These are phyloP conservation scores for Rhizopus sp. DNA, from an alignment of 371 early-diverging fungal species.

Conservation along the genomic window DNA sequence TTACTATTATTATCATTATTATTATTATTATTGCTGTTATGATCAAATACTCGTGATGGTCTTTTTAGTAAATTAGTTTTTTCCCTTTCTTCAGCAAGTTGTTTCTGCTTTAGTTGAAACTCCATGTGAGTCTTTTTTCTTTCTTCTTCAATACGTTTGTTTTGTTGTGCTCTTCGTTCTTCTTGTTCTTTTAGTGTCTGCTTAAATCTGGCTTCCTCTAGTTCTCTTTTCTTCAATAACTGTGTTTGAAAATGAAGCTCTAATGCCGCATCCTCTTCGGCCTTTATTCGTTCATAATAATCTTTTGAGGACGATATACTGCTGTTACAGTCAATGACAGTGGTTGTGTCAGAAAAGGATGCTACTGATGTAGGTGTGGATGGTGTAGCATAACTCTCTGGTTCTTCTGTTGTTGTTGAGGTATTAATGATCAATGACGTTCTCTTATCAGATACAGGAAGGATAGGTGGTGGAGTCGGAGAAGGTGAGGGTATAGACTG, in stretches of 20 bases:
- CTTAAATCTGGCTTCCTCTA: conserved; percentile 26
- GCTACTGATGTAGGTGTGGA: conserved; percentile 22
- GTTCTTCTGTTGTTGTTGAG: conserved; percentile 10
- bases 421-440: conserved; percentile 13
- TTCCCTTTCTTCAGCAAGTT: conserved; percentile 5
- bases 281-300: conserved; percentile 10
- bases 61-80: neutral
- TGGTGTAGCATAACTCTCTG: conserved; percentile 13
- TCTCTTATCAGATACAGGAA: neutral
- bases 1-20: too few relatives aligned
- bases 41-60: neutral
- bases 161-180: conserved; percentile 12
- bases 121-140: conserved; percentile 8
- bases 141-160: conserved; percentile 9
- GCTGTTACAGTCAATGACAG: conserved; percentile 1
- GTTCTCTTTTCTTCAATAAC: conserved; percentile 22
- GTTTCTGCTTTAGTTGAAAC: conserved; percentile 19
- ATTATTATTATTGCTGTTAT: too few relatives aligned
- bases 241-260: conserved; percentile 25
- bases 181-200: conserved; percentile 19
- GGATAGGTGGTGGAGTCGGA: conserved; percentile 32
- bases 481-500: conserved; percentile 36
- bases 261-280: conserved; percentile 25
- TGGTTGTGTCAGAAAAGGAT: conserved; percentile 11
- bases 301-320: conserved; percentile 1